phyloP scores from a whole-genome alignment of 805 yeast genomes.

The Saturnispora silvae region DNA sequence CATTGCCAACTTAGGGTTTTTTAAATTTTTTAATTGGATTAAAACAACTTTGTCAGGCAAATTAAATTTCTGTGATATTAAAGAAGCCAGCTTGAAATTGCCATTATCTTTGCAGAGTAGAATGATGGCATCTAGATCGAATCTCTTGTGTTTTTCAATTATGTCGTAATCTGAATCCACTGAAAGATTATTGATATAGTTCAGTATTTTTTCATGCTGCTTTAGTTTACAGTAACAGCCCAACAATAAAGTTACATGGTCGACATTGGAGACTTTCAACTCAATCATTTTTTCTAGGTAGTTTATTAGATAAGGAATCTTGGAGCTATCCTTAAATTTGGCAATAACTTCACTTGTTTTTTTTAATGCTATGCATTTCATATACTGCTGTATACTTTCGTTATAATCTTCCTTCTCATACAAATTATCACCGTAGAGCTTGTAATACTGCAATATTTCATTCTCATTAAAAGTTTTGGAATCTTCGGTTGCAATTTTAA shows the following conservation, averaged over 20 bases:
- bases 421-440: slow-evolving; percentile 60
- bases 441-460: slow-evolving; percentile 33
- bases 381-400: slow-evolving; percentile 66
- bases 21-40: slow-evolving; percentile 56
- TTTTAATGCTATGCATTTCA: slow-evolving; percentile 35
- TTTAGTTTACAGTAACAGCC: slow-evolving; percentile 75
- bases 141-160: slow-evolving; percentile 29
- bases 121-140: slow-evolving; percentile 61
- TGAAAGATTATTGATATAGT: slow-evolving; percentile 38
- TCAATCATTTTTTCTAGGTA: slow-evolving; percentile 55
- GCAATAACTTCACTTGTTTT: slow-evolving; percentile 70
- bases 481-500: slow-evolving; percentile 42
- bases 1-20: slow-evolving; percentile 50
- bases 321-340: slow-evolving; percentile 67
- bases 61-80: slow-evolving; percentile 57
- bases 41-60: slow-evolving; percentile 70
- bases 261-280: slow-evolving; percentile 48
- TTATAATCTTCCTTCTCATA: slow-evolving; percentile 55
- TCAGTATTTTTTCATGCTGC: slow-evolving; percentile 42
- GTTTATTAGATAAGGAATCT: slow-evolving; percentile 50
- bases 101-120: slow-evolving; percentile 64
- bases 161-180: slow-evolving; percentile 27
- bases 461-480: slow-evolving; percentile 20
- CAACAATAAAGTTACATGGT: slow-evolving; percentile 71
- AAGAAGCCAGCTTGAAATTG: slow-evolving; percentile 54